A percentile compares a stretch with the other conserved stretches of the same genome.
Evolutionary conservation across 2,329 filamentous ascomycete genomes (phyloP).

Genomic region (Colletotrichum lupini): DNA sequence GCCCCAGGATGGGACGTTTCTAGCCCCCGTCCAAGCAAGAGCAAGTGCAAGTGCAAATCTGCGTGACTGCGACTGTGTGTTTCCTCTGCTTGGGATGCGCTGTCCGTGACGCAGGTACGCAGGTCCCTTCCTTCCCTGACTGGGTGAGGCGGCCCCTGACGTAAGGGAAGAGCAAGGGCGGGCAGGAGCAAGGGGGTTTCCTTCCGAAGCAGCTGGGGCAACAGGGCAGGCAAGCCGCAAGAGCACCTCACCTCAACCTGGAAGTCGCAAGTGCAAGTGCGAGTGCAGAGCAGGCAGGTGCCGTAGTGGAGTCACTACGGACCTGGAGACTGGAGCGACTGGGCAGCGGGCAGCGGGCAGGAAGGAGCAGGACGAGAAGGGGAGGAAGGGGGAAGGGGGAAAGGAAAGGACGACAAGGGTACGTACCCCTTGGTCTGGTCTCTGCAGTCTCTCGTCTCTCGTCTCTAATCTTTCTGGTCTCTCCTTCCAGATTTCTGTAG

Average conservation of each 20-base stretch:
- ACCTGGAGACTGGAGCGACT: too few relatives aligned
- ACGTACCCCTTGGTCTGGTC: not conserved
- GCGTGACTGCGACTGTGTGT: not conserved
- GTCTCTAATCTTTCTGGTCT: not conserved
- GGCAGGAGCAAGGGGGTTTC: not conserved
- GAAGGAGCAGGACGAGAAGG: not conserved
- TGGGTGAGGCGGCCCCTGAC: conserved; percentile 26
- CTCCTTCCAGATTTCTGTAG: not conserved
- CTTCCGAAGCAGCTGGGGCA: not conserved
- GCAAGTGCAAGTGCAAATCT: not conserved
- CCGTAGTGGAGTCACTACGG: not conserved
- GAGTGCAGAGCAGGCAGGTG: not conserved
- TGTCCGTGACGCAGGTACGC: conserved; percentile 33
- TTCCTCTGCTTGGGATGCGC: conserved; percentile 7
- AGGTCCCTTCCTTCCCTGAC: conserved; percentile 32
- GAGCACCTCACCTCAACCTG: too few relatives aligned
- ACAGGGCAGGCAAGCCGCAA: not conserved
- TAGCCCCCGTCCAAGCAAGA: conserved; percentile 17
- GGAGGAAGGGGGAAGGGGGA: not conserved
- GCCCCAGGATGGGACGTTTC: conserved; percentile 31
- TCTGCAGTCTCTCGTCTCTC: not conserved
- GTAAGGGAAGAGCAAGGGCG: conserved; percentile 23
- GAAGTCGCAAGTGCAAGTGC: too few relatives aligned
- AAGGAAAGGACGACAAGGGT: not conserved
- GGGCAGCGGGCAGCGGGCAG: not conserved